Base-by-base conservation (phyloP, 805 yeast species). In the Starmerella cellae region DNA sequence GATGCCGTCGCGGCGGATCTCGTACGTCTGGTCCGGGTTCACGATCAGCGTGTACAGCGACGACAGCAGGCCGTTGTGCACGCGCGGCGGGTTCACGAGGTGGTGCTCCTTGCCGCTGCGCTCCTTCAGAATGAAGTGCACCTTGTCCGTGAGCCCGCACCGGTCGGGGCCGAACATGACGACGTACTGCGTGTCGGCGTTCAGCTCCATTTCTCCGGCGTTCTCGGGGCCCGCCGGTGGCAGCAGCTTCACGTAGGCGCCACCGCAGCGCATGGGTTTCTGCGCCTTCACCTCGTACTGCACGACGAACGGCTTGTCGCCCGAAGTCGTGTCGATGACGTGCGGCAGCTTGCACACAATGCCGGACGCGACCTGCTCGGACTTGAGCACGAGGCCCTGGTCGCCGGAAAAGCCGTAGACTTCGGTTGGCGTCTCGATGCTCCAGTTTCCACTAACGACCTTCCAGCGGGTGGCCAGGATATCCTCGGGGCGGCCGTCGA, bases 141-240 rank as follows among this genome's bases (percentile, higher is more conserved):
- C 77, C 60, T 76, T 80, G 64, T 84, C 82, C 35, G 79, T 71
- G 41, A 75, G 57, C 2, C 94, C 94, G 64, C 96, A 87, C 59
- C 72, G 75, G 62, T 87, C 96, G 35, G 96, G 96, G 18, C 96
- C 96, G 65, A 87, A 87, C 88, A 87, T 80, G 49, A 87, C 64
- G 60, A 80, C 84, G 63, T 79, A 83, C 2, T 85, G 82, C 3
- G 93, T 70, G 22, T 68, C 75, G 46, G 73, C 71, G 50, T 65
- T 67, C 65, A 84, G 79, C 30, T 5, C 32, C 18, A 36, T 6
- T 23, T n/a, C 11, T 17, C 26, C 36, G 8, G 26, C 6, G 26
- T 33, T 33, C 17, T 10, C 17, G n/a, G 14, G 17, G 26, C 14
- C 46, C 73, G 71, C 31, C 35, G 62, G 56, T 35, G 75, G 66